Evolutionary conservation across 176 grass and related monocot species (phyloP), one percentile per base, ranked within the genome.

Genomic region (Panicum miliaceum): DNA sequence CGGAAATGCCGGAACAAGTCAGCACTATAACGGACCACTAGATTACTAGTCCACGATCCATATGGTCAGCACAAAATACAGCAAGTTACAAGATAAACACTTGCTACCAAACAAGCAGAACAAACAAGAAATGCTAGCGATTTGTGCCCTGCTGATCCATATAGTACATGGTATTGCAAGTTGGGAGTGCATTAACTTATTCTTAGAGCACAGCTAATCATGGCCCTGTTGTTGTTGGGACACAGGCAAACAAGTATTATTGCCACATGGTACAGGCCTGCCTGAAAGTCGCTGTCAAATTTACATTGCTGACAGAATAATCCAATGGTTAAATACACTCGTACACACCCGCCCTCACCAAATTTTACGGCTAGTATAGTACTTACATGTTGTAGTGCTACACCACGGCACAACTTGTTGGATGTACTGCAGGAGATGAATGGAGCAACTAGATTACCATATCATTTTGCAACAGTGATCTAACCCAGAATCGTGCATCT

Each of bases 191-290:
- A 38, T 86, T 23, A 68, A 70, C 47, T 40, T 82, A 29, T 19
- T 15, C 29, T 79, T 61, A 86, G 78, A 79, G 58, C 52, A 62
- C 67, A 86, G 18, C 58, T 62, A 85, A 76, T 18, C 9, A 15
- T 71, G 71, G 34, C 59, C 46, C 51, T 86, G 38, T 42, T 72
- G 60, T 51, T 68, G 65, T 75, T 76, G 22, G 32, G 20, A 58
- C 65, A 73, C 47, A 66, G 40, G 18, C 66, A 43, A 50, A 41
- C 66, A 68, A 60, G 18, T 46, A 47, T 82, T 51, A 86, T 57
- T 82, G 23, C 64, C 73, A 68, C 29, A 60, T n/a, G 78, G 83
- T 78, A 82, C 72, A 68, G 14, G 1, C 7, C 77, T 61, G 70
- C 70, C 64, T 26, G 3, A 37, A 37, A 22, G 81, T 23, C 26